phyloP scores from a whole-genome alignment of 2,329 filamentous ascomycete genomes.

The Herpotrichia juniperi region DNA sequence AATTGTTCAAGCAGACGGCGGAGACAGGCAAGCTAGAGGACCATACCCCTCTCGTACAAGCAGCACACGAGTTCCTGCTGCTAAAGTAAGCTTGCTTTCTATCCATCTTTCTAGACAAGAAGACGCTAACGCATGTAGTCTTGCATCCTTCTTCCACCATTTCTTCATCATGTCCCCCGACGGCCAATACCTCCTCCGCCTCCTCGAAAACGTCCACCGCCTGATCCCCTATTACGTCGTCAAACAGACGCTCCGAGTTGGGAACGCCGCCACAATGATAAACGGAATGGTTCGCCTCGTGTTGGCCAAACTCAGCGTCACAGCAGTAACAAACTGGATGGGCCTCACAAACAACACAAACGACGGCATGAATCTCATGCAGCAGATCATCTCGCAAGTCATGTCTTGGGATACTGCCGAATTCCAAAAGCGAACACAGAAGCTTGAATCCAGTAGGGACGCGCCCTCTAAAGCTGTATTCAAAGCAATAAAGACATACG shows the following conservation, averaged over 20 bases:
- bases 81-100: constrained; percentile 66
- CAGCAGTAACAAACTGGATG: constrained; percentile 78
- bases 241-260: constrained; percentile 74
- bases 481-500: constrained; percentile 64
- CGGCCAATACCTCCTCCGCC: constrained; percentile 73
- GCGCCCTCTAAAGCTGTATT: constrained; percentile 67
- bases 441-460: constrained; percentile 67
- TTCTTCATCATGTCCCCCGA: constrained; percentile 75
- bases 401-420: constrained; percentile 75
- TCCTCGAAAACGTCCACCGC: constrained; percentile 72
- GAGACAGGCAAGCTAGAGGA: constrained; percentile 68
- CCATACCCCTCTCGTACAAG: constrained; percentile 67
- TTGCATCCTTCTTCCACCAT: constrained; percentile 77
- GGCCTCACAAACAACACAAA: constrained; percentile 73
- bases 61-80: constrained; percentile 70
- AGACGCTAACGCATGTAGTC: constrained; percentile 48
- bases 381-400: constrained; percentile 76
- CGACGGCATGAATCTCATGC: constrained; percentile 81
- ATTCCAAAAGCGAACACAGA: constrained; percentile 68
- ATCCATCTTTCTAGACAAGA: too few relatives aligned
- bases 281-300: constrained; percentile 74
- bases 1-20: constrained; percentile 66
- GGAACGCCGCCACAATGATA: constrained; percentile 84
- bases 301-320: constrained; percentile 78
- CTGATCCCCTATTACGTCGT: constrained; percentile 75